A percentile compares a stretch with the other conserved stretches of the same genome.
Conservation (phyloP, 2,329 filamentous ascomycete species). For the Diaporthe velutina region DNA sequence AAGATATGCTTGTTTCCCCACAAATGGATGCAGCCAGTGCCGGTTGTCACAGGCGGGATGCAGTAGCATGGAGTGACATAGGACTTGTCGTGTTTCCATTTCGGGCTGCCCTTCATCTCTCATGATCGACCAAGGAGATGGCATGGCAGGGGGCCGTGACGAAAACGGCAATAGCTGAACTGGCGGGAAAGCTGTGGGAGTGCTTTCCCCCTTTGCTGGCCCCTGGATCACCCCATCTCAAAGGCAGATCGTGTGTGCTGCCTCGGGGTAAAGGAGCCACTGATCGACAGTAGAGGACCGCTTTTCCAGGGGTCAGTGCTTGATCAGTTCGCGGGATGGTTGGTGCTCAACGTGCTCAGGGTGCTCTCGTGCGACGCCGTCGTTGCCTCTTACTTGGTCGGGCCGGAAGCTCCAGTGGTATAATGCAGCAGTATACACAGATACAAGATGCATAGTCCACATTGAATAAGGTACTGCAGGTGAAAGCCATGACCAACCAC, state of each 20-base stretch:
- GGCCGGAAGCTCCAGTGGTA: not conserved
- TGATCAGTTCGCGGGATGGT: not conserved
- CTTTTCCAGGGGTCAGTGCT: slow-evolving; percentile 26
- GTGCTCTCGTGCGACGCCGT: not conserved
- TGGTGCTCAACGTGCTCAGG: not conserved
- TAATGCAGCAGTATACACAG: not conserved
- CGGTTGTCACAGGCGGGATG: not conserved
- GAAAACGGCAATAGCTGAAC: slow-evolving; percentile 13
- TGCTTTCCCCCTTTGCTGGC: slow-evolving; percentile 1
- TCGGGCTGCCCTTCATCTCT: slow-evolving; percentile 25
- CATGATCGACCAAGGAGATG: slow-evolving; percentile 16
- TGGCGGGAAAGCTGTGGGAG: not conserved
- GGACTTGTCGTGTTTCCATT: not conserved
- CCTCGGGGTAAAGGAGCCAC: slow-evolving; percentile 7
- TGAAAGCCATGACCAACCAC: not conserved
- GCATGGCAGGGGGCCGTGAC: slow-evolving; percentile 13
- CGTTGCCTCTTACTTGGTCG: too few relatives aligned
- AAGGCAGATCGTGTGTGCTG: slow-evolving; percentile 6
- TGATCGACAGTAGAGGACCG: slow-evolving; percentile 20
- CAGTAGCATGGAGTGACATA: not conserved
- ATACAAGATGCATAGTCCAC: not conserved
- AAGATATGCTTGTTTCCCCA: slow-evolving; percentile 36
- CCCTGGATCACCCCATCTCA: slow-evolving; percentile 30
- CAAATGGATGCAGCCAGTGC: slow-evolving; percentile 21
- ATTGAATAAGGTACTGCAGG: not conserved